These are phyloP conservation scores for Dissophora ornata DNA, from an alignment of 192 early-diverging fungal genomes.

Conservation along the genomic window DNA sequence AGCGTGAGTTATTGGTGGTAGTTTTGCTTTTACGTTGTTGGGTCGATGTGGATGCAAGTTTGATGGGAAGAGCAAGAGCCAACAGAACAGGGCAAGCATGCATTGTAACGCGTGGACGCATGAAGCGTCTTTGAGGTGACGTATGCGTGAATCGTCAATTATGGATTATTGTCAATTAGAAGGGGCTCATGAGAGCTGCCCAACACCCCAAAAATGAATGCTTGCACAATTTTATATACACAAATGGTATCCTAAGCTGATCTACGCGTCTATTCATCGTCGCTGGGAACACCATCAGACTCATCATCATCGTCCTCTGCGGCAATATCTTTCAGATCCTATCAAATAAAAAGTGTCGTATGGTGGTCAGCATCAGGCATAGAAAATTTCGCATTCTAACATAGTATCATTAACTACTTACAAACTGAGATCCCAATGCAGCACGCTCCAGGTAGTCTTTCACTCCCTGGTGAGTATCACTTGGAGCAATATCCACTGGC, in stretches of 20 bases:
- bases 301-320: slow-evolving; percentile 22
- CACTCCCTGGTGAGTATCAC: slow-evolving; percentile 30
- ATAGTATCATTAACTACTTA: too few relatives aligned
- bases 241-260: too few relatives aligned
- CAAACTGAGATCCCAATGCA: slow-evolving; percentile 12
- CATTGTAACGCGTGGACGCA: background rate
- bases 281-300: slow-evolving; percentile 34
- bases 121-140: slow-evolving; percentile 27
- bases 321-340: slow-evolving; percentile 33
- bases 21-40: too few relatives aligned
- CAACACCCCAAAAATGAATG: too few relatives aligned
- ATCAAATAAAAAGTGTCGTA: background rate
- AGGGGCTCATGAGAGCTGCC: too few relatives aligned
- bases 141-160: slow-evolving; percentile 20
- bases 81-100: background rate
- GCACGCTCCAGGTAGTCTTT: slow-evolving; percentile 15
- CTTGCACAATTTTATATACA: too few relatives aligned
- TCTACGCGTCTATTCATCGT: slow-evolving; percentile 44
- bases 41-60: too few relatives aligned
- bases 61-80: too few relatives aligned
- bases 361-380: background rate
- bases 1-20: too few relatives aligned
- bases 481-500: slow-evolving; percentile 17
- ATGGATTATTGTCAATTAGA: slow-evolving; percentile 6
- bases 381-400: background rate